Evolutionary conservation across 2,329 filamentous ascomycete genomes (phyloP), one percentile per base, ranked within the genome.

Genomic region (Colletotrichum brevisporum): DNA sequence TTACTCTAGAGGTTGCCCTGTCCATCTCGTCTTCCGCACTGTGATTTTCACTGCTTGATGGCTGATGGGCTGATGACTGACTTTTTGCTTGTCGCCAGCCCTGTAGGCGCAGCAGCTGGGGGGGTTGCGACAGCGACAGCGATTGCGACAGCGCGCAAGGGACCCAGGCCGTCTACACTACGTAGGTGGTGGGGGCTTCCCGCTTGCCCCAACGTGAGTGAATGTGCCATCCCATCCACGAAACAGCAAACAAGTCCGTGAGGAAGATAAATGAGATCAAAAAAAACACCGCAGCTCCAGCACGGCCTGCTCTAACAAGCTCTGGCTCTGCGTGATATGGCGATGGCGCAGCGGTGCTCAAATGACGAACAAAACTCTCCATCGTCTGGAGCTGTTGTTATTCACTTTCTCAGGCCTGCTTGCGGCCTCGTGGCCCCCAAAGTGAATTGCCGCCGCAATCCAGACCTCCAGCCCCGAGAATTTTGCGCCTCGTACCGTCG

Each of bases 151-250:
- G 43, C 36, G 54, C 26, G 60, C 53, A 47, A 53, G 63, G 57
- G 67, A 52, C 59, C 63, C 56, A 50, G 39, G 6, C 47, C 47
- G 50, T 63, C 63, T 62, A 56, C 52, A 43, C 63, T 62, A 56
- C 52, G 53, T 58, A 12, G 41, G 47, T 13, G 18, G n/a, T 18
- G 55, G 56, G 50, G 60, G 66, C 66, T 66, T 24, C 21, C n/a
- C n/a, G n/a, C n/a, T 52, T 60, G 62, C 62, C 36, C 51, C 24
- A 36, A 36, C 31, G 31, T 36, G 26, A 62, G 31, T 36, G 26
- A 62, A 69, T 56, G 55, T 69, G 67, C 56, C 67, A 69, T 69
- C 67, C 67, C 67, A 69, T 67, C 51, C 52, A 48, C 55, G 48
- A 26, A 69, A 47, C 27, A 16, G 50, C 26, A 43, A 21, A 18